Percentiles rank a stretch among this genome's conserved stretches.
Evolutionary conservation across 1,284 basidiomycete species (phyloP).

Genomic region (Xanthoconium separans): DNA sequence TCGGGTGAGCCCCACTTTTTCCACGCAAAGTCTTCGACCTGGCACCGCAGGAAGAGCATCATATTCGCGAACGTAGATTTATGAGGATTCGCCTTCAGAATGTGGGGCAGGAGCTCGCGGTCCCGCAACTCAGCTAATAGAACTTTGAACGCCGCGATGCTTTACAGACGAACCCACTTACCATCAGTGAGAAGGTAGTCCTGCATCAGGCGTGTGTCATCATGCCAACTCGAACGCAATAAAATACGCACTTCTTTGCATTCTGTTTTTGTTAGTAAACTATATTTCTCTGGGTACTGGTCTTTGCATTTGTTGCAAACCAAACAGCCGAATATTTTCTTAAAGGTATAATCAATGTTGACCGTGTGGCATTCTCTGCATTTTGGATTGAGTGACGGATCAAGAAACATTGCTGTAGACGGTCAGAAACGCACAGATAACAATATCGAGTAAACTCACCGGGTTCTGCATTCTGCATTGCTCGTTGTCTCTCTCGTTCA

Average conservation of each 20-base stretch:
- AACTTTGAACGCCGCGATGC: slow-evolving; percentile 1
- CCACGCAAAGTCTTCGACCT: slow-evolving; percentile 97
- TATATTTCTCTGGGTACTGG: slow-evolving; percentile 88
- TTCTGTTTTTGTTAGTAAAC: slow-evolving; percentile 96
- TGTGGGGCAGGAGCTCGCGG: slow-evolving; percentile 88
- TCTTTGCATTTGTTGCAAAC: slow-evolving; percentile 93
- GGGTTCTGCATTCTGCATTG: slow-evolving; percentile 67
- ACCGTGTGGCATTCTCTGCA: slow-evolving; percentile 81
- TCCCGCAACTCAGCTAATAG: slow-evolving; percentile 85
- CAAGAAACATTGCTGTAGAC: slow-evolving; percentile 60
- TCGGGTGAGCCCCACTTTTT: slow-evolving; percentile 97
- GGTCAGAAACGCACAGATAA: not conserved
- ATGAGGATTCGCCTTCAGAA: slow-evolving; percentile 96
- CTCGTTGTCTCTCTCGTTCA: slow-evolving; percentile 70
- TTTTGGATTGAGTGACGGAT: slow-evolving; percentile 71
- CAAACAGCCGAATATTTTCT: slow-evolving; percentile 77
- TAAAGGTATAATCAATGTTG: slow-evolving; percentile 82
- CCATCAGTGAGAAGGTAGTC: slow-evolving; percentile 91
- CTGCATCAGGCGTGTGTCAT: slow-evolving; percentile 37
- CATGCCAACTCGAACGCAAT: not conserved
- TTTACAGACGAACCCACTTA: slow-evolving; percentile 35
- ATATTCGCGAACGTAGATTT: slow-evolving; percentile 97
- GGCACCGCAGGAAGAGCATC: slow-evolving; percentile 96
- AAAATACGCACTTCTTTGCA: slow-evolving; percentile 78
- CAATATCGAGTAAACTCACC: slow-evolving; percentile 47